These are phyloP conservation scores for Carex cristatella DNA, from an alignment of 176 grass and related monocot species.

Conservation along the genomic window DNA sequence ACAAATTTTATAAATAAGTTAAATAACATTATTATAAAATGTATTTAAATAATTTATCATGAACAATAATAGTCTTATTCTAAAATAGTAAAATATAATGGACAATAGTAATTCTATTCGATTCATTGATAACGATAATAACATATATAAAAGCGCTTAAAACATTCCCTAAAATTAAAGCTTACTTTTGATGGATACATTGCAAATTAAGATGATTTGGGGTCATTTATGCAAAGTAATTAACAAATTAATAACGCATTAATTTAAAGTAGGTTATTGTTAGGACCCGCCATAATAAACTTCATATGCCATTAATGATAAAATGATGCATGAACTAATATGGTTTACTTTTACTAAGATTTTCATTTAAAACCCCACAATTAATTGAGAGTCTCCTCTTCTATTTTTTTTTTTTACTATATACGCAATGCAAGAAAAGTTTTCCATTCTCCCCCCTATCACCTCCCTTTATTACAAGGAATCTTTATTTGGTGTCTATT, in stretches of 20 bases:
- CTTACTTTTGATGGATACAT: neutral
- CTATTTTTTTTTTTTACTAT: neutral
- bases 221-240: slow-evolving; percentile 13
- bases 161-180: neutral
- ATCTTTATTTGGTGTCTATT: slow-evolving; percentile 18
- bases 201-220: neutral
- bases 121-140: too few relatives aligned
- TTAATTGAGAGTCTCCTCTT: neutral
- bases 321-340: slow-evolving; percentile 16
- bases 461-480: slow-evolving; percentile 12
- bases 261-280: slow-evolving; percentile 20
- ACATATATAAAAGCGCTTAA: too few relatives aligned
- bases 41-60: too few relatives aligned
- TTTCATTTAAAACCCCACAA: neutral
- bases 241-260: slow-evolving; percentile 5
- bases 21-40: too few relatives aligned
- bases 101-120: too few relatives aligned
- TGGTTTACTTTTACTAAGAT: slow-evolving; percentile 14
- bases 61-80: too few relatives aligned
- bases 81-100: too few relatives aligned
- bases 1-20: too few relatives aligned
- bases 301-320: slow-evolving; percentile 12
- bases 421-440: neutral
- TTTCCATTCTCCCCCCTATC: neutral
- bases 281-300: slow-evolving; percentile 13